Conservation (phyloP, 2,329 filamentous ascomycete species). For the Talaromyces rugulosus region DNA sequence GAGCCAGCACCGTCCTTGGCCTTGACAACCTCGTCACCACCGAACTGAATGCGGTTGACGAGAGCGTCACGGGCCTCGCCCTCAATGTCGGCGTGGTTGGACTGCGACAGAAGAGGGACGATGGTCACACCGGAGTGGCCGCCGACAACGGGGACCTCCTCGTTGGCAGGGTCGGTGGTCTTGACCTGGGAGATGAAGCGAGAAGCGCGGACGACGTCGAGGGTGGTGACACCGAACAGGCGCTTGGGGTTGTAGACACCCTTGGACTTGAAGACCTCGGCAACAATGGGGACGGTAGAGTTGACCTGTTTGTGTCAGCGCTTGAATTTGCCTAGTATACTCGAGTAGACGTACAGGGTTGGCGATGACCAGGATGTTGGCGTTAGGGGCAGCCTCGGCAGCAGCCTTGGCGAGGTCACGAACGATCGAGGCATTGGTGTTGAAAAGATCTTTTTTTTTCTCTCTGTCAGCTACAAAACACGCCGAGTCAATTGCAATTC, state of each 20-base stretch:
- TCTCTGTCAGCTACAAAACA: background rate
- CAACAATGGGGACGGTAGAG: constrained; percentile 96
- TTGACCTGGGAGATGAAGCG: constrained; percentile 97
- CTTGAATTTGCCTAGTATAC: background rate
- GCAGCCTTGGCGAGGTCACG: constrained; percentile 95
- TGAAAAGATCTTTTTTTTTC: constrained; percentile 77
- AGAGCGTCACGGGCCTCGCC: constrained; percentile 71
- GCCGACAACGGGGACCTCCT: constrained; percentile 94
- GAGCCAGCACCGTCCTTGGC: constrained; percentile 97
- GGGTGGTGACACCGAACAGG: constrained; percentile 98
- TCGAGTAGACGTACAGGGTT: constrained; percentile 67
- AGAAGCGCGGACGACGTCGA: constrained; percentile 95
- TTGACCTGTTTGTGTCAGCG: constrained; percentile 60
- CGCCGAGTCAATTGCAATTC: background rate
- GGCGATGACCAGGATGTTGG: constrained; percentile 95
- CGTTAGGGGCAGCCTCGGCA: constrained; percentile 81
- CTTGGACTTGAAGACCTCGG: constrained; percentile 91
- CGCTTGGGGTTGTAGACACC: constrained; percentile 99
- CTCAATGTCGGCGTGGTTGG: constrained; percentile 76
- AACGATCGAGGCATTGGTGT: constrained; percentile 99
- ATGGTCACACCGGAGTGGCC: constrained; percentile 98
- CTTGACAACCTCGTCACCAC: constrained; percentile 98
- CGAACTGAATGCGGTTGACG: constrained; percentile 94
- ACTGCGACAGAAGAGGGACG: constrained; percentile 94
- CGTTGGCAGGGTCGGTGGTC: constrained; percentile 80